Conservation (phyloP, 345 rosid species). For the Camelina neglecta region DNA sequence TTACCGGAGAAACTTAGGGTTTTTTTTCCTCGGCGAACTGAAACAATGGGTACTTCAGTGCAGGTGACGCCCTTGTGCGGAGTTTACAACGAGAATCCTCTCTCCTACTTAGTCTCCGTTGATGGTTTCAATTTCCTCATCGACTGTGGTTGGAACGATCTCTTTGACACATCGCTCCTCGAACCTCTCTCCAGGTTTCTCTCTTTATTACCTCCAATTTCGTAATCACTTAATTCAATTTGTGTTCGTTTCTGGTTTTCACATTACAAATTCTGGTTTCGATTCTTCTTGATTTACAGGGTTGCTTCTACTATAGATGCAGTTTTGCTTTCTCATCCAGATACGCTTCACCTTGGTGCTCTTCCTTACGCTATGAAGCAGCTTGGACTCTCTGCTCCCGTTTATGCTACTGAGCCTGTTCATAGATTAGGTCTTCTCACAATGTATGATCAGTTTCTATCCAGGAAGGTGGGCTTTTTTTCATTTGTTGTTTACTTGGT, state of each 20-base stretch:
- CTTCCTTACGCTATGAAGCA: constrained; percentile 93
- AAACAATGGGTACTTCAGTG: constrained; percentile 89
- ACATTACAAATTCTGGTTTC: background rate
- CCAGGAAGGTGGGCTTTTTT: constrained; percentile 64
- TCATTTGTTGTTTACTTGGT: background rate
- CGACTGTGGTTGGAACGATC: constrained; percentile 99
- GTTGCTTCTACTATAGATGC: constrained; percentile 86
- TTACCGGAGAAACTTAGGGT: constrained; percentile 41
- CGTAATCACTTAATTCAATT: background rate
- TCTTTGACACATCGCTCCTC: constrained; percentile 82
- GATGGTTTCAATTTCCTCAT: constrained; percentile 88
- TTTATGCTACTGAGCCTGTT: constrained; percentile 89
- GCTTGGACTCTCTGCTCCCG: constrained; percentile 83
- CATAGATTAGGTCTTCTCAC: constrained; percentile 84
- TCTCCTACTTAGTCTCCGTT: constrained; percentile 83
- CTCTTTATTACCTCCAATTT: background rate
- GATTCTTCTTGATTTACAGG: constrained; percentile 46
- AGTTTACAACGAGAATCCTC: constrained; percentile 91
- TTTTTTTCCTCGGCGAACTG: constrained; percentile 18
- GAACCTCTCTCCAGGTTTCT: constrained; percentile 83
- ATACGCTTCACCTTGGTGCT: constrained; percentile 93
- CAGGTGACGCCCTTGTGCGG: constrained; percentile 85
- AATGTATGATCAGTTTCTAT: constrained; percentile 90
- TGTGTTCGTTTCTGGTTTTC: no score
- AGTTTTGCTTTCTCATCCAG: constrained; percentile 82